Evolutionary conservation across 192 early-diverging fungal species (phyloP).

Genomic region (Gryganskiella cystojenkinii): DNA sequence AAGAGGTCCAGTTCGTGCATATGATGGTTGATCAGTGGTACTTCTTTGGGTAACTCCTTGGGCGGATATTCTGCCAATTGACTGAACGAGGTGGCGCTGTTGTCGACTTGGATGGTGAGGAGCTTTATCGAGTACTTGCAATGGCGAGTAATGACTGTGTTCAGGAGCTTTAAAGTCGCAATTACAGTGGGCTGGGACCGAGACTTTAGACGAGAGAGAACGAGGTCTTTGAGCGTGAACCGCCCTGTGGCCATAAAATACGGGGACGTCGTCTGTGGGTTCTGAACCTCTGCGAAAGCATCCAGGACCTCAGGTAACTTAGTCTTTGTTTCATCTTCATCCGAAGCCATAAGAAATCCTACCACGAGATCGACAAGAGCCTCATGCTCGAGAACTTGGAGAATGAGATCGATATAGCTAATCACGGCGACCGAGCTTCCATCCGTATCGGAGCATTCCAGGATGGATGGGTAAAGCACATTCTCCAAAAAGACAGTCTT

Average conservation of each 20-base stretch:
- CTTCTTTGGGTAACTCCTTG: constrained; percentile 1
- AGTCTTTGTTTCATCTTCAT: constrained; percentile 46
- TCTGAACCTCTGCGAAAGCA: constrained; percentile 59
- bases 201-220: constrained; percentile 90
- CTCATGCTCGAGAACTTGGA: constrained; percentile 79
- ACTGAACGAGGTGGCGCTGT: constrained; percentile 45
- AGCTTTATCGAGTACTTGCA: constrained; percentile 80
- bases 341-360: constrained; percentile 81
- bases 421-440: constrained; percentile 90
- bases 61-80: constrained; percentile 6
- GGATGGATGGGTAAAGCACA: constrained; percentile 86
- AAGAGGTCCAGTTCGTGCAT: constrained; percentile 66
- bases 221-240: constrained; percentile 83
- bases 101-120: constrained; percentile 75
- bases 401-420: constrained; percentile 88
- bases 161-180: constrained; percentile 83
- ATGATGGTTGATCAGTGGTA: constrained; percentile 63
- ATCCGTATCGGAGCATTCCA: constrained; percentile 93
- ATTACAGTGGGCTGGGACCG: constrained; percentile 87
- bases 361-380: constrained; percentile 79
- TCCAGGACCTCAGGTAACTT: constrained; percentile 29
- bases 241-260: constrained; percentile 64
- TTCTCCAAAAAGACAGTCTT: constrained; percentile 84
- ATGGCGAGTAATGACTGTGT: constrained; percentile 81
- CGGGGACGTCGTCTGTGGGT: constrained; percentile 57